A percentile compares a stretch with the other conserved stretches of the same genome.
Evolutionary conservation across 1,284 basidiomycete species (phyloP).

Genomic region (Sphaerobolus stellatus): DNA sequence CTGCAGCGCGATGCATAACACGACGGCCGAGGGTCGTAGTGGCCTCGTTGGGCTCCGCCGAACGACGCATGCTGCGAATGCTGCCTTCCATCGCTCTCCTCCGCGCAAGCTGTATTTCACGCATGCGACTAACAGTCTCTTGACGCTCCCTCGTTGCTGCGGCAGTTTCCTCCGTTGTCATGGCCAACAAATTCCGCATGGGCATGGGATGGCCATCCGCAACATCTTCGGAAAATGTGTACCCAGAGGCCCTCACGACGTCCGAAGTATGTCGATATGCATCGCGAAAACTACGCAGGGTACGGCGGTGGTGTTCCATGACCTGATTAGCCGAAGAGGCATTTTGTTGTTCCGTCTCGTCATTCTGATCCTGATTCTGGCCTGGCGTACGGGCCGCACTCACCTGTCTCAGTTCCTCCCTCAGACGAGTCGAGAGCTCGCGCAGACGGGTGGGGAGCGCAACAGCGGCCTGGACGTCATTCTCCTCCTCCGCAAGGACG

Average conservation of each 20-base stretch:
- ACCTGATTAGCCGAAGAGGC: neutral
- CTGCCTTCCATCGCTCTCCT: slow-evolving; percentile 1
- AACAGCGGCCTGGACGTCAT: neutral
- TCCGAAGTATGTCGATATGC: no score
- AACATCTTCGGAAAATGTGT: neutral
- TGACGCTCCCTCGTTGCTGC: no score
- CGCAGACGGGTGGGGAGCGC: neutral
- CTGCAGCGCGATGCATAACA: slow-evolving; percentile 48
- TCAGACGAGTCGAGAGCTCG: neutral
- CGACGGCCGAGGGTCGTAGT: slow-evolving; percentile 49
- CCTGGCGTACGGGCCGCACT: neutral
- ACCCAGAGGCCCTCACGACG: neutral
- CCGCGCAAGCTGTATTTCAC: neutral
- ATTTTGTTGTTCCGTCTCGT: neutral
- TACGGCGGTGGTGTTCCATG: neutral
- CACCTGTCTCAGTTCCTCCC: neutral
- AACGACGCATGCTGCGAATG: slow-evolving; percentile 13
- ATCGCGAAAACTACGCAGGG: neutral
- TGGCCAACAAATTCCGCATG: neutral
- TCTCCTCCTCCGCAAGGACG: slow-evolving; percentile 29
- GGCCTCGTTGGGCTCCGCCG: slow-evolving; percentile 37
- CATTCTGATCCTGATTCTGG: neutral
- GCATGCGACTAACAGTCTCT: neutral
- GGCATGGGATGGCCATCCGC: neutral
- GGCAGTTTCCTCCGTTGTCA: no score